Evolutionary conservation across 2,329 filamentous ascomycete genomes (phyloP), one percentile per base, ranked within the genome.

Genomic region (Teratosphaeria gauchensis): DNA sequence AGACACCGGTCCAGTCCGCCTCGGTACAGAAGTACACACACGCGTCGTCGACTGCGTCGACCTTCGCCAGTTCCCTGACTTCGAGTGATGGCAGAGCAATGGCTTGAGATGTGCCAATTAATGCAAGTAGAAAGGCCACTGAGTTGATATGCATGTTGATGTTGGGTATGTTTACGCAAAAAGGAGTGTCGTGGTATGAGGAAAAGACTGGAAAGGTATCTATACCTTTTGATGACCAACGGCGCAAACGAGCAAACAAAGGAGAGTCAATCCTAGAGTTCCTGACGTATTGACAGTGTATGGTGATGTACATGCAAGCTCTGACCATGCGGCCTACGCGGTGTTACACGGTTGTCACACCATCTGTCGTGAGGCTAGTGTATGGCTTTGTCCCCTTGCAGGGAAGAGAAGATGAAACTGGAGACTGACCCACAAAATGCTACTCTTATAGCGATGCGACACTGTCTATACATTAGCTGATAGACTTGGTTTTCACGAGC

Each of bases 401-500:
- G 28, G 51, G 51, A 33, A n/a, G 21, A 11, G 8, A 33, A 24
- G 31, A 2, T 42, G 35, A 42, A 16, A 16, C 35, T 42, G 11
- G n/a, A 31, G 51, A n/a, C 28, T 53, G 51, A 53, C 51, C 28
- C 28, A 53, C 51, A n/a, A n/a, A 30, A 31, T n/a, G 21, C 21
- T 24, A 55, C 9, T 8, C 8, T 51, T 46, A 69, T 32, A 68
- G 42, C 54, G 64, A 65, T 30, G 64, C 71, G 1, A 77, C 77
- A 48, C 74, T 70, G 66, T 83, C 81, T 48, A 83, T 70, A 9
- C 82, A 64, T 1, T 76, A 71, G 63, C 83, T 83, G 14, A 78
- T 75, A 21, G 75, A 79, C 62, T 71, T 76, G 28, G 72, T 79
- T 57, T 74, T 76, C 2, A 77, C 79, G 30, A 82, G 77, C 51